Base-by-base conservation (phyloP, 108 stramenopile species). In the Cylindrotheca fusiformis region DNA sequence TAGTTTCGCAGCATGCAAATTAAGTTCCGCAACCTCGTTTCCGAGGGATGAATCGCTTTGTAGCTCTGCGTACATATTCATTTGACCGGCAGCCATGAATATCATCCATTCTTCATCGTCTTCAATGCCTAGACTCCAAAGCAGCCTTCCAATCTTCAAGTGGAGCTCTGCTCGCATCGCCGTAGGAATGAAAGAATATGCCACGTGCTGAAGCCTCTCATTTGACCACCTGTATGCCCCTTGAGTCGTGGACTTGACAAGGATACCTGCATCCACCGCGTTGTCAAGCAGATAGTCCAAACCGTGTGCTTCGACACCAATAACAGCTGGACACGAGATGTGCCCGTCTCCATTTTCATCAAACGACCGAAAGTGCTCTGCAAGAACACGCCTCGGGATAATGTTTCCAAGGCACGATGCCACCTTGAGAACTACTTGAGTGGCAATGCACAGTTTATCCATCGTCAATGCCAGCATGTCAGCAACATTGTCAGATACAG, bases 401-500 rank as follows among this genome's bases (percentile, higher is more conserved):
- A 65, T 47, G 33, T 53, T 56, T 0, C 85, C 82, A 26, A 87
- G 65, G 52, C 77, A 83, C 27, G 81, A 65, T 2, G 70, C 69
- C 19, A 79, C 60, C 50, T 68, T 52, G 1, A 87, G 25, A 2
- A 68, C 66, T 12, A 47, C 32, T 20, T 58, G 59, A 0, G 23
- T 33, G 6, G 65, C 23, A 1, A 10, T 12, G 18, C 73, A 31
- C 27, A 83, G 57, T 4, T 10, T 48, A 4, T 25, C 26, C 48
- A 87, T 67, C 25, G 75, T 78, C 3, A 50, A 45, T 24, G 52
- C 52, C 18, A 87, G 22, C 14, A 87, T 33, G 58, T 87, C 67
- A 8, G 71, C 64, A 4, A 83, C 81, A 55, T 83, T 83, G 48
- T 78, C 78, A 1, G 77, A 62, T 20, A 79, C 74, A 10, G 55